Percentiles rank a stretch among this genome's conserved stretches.
Evolutionary conservation across 225 moss, liverwort and hornwort species (phyloP).

Genomic region (Anthoceros angustus): DNA sequence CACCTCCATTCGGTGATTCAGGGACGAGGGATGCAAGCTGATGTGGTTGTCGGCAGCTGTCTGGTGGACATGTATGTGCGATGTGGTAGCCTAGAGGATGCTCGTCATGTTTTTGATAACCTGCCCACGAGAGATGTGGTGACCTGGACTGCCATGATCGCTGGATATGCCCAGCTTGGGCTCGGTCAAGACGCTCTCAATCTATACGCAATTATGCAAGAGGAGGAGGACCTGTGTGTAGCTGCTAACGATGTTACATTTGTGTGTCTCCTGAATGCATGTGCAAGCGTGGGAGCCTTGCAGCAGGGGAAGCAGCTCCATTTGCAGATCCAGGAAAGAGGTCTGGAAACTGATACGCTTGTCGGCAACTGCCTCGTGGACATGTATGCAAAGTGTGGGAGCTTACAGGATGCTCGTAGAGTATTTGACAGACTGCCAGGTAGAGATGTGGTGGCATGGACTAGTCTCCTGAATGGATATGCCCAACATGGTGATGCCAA

Average conservation of each 20-base stretch:
- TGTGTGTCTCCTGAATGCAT: not conserved
- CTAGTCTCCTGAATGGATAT: not conserved
- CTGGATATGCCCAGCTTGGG: not conserved
- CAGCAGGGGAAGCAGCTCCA: not conserved
- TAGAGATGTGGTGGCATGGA: conserved; percentile 4
- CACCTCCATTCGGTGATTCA: not conserved
- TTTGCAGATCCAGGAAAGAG: not conserved
- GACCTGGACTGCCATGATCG: not conserved
- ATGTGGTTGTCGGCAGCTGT: conserved; percentile 1
- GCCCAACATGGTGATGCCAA: not conserved
- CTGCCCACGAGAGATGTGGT: not conserved
- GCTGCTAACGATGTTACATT: not conserved
- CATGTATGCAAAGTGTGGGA: conserved; percentile 2
- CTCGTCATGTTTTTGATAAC: not conserved
- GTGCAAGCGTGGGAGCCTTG: not conserved
- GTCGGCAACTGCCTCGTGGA: not conserved
- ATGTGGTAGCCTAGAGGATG: conserved; percentile 1
- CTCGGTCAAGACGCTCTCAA: too few relatives aligned
- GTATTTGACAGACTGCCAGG: not conserved
- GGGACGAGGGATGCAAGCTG: not conserved
- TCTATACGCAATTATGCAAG: too few relatives aligned
- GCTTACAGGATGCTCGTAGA: not conserved
- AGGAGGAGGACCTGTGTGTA: too few relatives aligned
- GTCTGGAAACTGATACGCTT: not conserved
- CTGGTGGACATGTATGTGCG: not conserved